These are phyloP conservation scores for Tuber umbilicatum DNA, from an alignment of 495 filamentous ascomycete genomes.

Conservation along the genomic window DNA sequence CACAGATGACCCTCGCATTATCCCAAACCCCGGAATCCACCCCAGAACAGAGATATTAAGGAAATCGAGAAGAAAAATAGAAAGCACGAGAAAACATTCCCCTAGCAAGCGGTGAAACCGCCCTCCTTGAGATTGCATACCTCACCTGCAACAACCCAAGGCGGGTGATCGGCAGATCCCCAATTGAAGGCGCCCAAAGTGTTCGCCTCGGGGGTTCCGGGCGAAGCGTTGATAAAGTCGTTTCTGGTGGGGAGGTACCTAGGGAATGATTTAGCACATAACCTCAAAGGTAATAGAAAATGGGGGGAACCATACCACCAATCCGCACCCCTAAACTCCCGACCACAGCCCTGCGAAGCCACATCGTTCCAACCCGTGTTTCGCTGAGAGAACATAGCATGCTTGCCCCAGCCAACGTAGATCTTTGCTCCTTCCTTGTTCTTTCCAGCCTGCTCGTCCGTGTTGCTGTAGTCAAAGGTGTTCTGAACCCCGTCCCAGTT, in stretches of 20 bases:
- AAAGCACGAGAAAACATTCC: background rate
- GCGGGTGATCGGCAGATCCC: slow-evolving; percentile 29
- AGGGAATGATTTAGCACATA: background rate
- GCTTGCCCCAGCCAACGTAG: slow-evolving; percentile 39
- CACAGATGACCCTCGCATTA: background rate
- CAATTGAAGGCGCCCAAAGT: slow-evolving; percentile 26
- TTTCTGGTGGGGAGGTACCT: slow-evolving; percentile 27
- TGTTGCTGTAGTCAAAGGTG: slow-evolving; percentile 31
- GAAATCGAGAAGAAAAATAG: background rate
- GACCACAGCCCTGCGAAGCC: slow-evolving; percentile 27
- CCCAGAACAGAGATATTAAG: background rate
- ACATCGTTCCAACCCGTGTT: slow-evolving; percentile 36
- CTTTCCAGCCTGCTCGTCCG: slow-evolving; percentile 19
- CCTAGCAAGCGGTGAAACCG: slow-evolving; percentile 27
- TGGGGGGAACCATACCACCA: slow-evolving; percentile 23
- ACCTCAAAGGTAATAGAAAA: background rate
- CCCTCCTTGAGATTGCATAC: slow-evolving; percentile 28
- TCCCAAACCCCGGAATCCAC: background rate
- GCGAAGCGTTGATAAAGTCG: slow-evolving; percentile 21
- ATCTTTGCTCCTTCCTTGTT: slow-evolving; percentile 37
- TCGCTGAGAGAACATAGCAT: slow-evolving; percentile 34
- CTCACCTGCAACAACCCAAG: slow-evolving; percentile 28
- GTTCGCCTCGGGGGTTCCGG: slow-evolving; percentile 10
- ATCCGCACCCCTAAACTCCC: slow-evolving; percentile 28
- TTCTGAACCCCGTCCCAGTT: slow-evolving; percentile 23